A percentile compares a stretch with the other conserved stretches of the same genome.
Evolutionary conservation across 176 grass and related monocot genomes (phyloP).

Genomic region (sorghum (Sorghum bicolor)): DNA sequence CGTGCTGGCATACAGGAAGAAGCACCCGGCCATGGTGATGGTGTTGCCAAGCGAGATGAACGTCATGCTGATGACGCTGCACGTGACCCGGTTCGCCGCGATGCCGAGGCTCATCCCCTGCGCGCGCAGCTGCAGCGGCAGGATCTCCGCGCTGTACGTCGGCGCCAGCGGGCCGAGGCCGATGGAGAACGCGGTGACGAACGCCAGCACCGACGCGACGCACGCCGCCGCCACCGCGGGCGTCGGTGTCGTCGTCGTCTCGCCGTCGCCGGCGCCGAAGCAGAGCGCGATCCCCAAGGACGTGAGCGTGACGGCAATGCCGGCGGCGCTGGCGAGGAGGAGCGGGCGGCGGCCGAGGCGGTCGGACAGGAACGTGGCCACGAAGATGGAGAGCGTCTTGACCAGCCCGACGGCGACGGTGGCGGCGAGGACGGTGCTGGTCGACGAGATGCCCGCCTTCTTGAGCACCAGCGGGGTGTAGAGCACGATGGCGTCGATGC

Average conservation of each 20-base stretch:
- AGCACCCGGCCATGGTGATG: neutral
- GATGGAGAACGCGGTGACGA: neutral
- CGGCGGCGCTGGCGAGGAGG: constrained; percentile 32
- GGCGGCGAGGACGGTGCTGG: constrained; percentile 14
- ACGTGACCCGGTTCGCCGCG: neutral
- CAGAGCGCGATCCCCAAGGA: constrained; percentile 4
- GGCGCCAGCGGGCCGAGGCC: neutral
- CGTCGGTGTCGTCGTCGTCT: neutral
- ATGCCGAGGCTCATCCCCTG: neutral
- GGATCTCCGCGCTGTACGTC: neutral
- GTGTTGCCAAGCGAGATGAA: neutral
- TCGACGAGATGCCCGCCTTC: constrained; percentile 37
- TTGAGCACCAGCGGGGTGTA: constrained; percentile 46
- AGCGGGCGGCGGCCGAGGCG: constrained; percentile 34
- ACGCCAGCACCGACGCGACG: neutral
- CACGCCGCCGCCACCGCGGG: constrained; percentile 9
- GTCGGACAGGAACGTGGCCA: constrained; percentile 49
- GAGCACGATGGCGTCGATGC: constrained; percentile 41
- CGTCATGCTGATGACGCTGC: neutral
- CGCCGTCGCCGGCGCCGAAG: neutral
- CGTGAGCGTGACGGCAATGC: constrained; percentile 20
- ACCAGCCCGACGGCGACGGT: constrained; percentile 33
- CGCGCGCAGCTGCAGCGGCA: constrained; percentile 1
- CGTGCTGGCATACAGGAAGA: neutral
- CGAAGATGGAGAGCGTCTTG: constrained; percentile 38